Percentiles rank a stretch among this genome's conserved stretches.
These are phyloP conservation scores for Exophiala xenobiotica DNA, from an alignment of 2,329 filamentous ascomycete species.

Conservation along the genomic window DNA sequence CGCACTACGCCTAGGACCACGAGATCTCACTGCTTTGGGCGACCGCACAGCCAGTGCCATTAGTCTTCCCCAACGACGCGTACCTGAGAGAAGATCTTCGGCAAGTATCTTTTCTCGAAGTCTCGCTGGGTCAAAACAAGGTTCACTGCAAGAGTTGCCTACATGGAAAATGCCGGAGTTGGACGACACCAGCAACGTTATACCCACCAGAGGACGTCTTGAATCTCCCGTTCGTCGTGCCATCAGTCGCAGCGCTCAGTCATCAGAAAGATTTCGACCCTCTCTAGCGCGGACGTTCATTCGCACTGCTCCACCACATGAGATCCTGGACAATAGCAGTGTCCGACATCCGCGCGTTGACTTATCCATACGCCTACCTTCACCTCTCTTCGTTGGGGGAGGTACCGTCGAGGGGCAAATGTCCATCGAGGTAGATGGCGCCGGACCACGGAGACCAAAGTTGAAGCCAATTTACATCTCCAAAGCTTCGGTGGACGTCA, in stretches of 20 bases:
- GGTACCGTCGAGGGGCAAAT: constrained; percentile 54
- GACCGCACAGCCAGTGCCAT: constrained; percentile 26
- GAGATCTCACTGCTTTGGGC: constrained; percentile 11
- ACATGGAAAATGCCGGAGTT: constrained; percentile 28
- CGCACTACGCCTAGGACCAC: constrained; percentile 6
- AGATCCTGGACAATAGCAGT: constrained; percentile 51
- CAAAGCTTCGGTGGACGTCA: constrained; percentile 51
- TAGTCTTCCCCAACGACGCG: constrained; percentile 26
- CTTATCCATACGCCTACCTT: constrained; percentile 50
- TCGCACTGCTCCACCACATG: constrained; percentile 46
- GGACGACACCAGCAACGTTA: constrained; percentile 31
- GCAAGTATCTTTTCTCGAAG: constrained; percentile 25
- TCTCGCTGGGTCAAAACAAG: constrained; percentile 17
- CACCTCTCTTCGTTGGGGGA: constrained; percentile 56
- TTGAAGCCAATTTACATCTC: constrained; percentile 46
- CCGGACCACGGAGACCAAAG: constrained; percentile 42
- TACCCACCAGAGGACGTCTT: constrained; percentile 47
- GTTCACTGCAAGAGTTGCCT: constrained; percentile 27
- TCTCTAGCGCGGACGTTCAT: constrained; percentile 51
- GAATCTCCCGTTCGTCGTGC: constrained; percentile 51
- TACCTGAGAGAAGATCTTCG: constrained; percentile 29
- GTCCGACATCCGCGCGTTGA: constrained; percentile 51
- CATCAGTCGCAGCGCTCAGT: constrained; percentile 43
- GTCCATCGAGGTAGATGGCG: constrained; percentile 47
- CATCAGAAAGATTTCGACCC: constrained; percentile 42